These are phyloP conservation scores for Solanum hybrid DNA, from an alignment of 305 asterid species.

Conservation along the genomic window DNA sequence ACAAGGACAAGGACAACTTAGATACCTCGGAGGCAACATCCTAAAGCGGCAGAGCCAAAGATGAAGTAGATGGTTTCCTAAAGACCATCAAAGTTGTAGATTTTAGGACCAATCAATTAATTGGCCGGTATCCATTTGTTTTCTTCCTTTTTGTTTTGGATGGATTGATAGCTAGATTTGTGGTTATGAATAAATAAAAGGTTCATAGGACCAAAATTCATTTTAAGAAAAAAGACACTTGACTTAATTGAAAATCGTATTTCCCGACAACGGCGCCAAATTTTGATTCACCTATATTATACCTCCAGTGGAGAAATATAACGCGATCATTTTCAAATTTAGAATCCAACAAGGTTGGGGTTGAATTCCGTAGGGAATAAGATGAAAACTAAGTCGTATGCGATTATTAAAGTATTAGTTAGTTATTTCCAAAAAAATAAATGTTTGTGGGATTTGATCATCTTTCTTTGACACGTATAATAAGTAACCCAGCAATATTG, in stretches of 20 bases:
- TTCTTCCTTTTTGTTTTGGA: neutral
- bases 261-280: neutral
- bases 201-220: neutral
- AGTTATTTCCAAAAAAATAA: neutral
- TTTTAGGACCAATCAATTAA: neutral
- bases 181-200: neutral
- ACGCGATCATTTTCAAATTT: neutral
- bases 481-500: neutral
- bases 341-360: neutral
- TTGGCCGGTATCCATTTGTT: neutral
- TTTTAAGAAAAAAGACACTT: too few relatives aligned
- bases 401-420: too few relatives aligned
- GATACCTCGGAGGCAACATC: neutral
- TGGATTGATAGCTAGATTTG: neutral
- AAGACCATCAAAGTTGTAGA: neutral
- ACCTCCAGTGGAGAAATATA: neutral
- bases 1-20: neutral
- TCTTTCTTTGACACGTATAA: neutral
- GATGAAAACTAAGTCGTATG: neutral
- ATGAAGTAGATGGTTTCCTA: neutral
- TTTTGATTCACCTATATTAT: neutral
- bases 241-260: too few relatives aligned
- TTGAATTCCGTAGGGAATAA: neutral
- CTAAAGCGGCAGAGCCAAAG: neutral
- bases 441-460: neutral